phyloP scores from a whole-genome alignment of 2,329 filamentous ascomycete species.

The Fusarium anguioides region DNA sequence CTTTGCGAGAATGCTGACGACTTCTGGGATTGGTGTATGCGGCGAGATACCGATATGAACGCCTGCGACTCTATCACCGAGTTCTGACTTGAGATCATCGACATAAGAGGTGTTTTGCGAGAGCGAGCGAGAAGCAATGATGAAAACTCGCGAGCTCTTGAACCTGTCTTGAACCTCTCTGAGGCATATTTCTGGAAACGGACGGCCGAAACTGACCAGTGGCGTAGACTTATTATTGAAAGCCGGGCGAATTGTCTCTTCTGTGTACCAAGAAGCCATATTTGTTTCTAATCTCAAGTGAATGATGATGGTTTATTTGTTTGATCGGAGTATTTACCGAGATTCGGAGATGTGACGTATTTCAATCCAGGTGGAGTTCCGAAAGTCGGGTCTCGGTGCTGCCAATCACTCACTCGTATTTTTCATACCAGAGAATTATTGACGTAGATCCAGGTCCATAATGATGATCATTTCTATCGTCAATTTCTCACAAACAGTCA shows the following conservation, averaged over 20 bases:
- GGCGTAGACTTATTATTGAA: slow-evolving; percentile 4
- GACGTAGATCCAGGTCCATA: background rate
- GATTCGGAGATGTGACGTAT: background rate
- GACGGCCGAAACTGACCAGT: background rate
- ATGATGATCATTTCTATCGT: background rate
- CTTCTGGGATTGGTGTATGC: slow-evolving; percentile 12
- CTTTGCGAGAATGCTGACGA: slow-evolving; percentile 4
- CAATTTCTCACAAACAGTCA: no score
- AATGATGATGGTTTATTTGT: background rate
- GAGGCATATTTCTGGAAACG: slow-evolving; percentile 2
- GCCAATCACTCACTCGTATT: background rate
- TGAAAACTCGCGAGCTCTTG: background rate
- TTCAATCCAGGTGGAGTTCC: background rate
- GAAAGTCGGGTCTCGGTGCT: background rate
- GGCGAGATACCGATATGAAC: slow-evolving; percentile 15
- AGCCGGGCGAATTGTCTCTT: background rate
- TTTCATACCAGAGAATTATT: no score
- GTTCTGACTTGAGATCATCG: background rate
- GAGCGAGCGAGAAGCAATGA: slow-evolving; percentile 9
- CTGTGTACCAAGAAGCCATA: background rate
- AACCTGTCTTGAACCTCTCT: background rate
- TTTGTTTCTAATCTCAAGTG: background rate
- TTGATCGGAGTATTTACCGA: background rate
- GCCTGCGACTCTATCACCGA: background rate
- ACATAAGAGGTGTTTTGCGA: background rate